phyloP scores from a whole-genome alignment of 2,329 filamentous ascomycete species.

The Cryphonectria japonica region DNA sequence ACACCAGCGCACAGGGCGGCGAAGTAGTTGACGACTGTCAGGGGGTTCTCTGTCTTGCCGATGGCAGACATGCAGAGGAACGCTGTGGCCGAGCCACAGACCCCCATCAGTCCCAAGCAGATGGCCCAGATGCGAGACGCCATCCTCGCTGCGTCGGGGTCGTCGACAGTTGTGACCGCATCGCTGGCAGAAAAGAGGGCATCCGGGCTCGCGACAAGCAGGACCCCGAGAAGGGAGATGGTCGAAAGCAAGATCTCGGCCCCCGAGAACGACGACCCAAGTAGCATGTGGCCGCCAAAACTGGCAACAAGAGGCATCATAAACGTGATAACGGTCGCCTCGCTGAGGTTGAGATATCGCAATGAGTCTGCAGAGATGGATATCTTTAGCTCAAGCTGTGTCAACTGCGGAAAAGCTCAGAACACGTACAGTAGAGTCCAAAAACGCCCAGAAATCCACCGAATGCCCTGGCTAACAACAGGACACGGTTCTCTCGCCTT shows the following conservation, averaged over 20 bases:
- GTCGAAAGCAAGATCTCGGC: conserved; percentile 11
- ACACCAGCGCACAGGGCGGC: conserved; percentile 15
- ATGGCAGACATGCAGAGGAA: conserved; percentile 19
- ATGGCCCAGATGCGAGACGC: conserved; percentile 14
- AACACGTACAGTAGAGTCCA: conserved; percentile 12
- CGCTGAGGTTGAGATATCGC: conserved; percentile 14
- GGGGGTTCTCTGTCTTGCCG: conserved; percentile 12
- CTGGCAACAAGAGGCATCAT: conserved; percentile 18
- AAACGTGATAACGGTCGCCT: conserved; percentile 21
- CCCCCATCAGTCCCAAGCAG: conserved; percentile 6
- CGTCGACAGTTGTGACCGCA: not conserved
- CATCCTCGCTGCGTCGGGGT: not conserved
- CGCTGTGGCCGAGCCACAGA: conserved; percentile 21
- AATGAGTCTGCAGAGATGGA: conserved; percentile 6
- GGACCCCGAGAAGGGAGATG: conserved; percentile 14
- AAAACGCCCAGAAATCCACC: conserved; percentile 16
- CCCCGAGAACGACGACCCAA: conserved; percentile 6
- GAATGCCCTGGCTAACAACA: conserved; percentile 12
- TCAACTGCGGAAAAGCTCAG: no score
- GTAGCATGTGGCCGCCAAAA: conserved; percentile 13
- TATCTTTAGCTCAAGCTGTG: not conserved
- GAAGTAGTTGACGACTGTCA: conserved; percentile 22
- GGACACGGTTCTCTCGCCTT: conserved; percentile 2
- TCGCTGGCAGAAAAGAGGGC: conserved; percentile 2
- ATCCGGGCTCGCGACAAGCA: conserved; percentile 15